Evolutionary conservation across 371 early-diverging fungal genomes (phyloP), one percentile per base, ranked within the genome.

Genomic region (Cokeromyces recurvatus): DNA sequence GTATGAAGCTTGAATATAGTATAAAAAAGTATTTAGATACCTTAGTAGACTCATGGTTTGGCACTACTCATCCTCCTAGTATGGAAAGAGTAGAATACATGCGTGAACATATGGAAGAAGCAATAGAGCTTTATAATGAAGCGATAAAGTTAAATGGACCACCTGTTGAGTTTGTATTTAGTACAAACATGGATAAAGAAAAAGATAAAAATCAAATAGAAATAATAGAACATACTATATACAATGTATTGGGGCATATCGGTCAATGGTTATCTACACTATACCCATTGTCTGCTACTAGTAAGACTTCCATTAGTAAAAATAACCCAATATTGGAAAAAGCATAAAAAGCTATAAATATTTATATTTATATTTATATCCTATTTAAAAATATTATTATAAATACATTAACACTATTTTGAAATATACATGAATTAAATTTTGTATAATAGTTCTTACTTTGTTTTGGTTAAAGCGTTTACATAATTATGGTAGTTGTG

Each of bases 21-120:
- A 59, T 61, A 4, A 40, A 40, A 10, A 57, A 59, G 12, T 60
- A 64, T 37, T 25, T 75, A 2, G 59, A 59, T 2, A 41, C 50
- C 1, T 25, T 75, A 0, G 39, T 71, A 1, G 37, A 46, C 14
- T 47, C 57, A 8, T 75, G 75, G 75, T 75, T 75, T 67, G 75
- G 75, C 14, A 64, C 69, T 0, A 71, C 48, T 15, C 75, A 75
- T 56, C 75, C 75, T 10, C 75, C 75, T 2, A 71, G 51, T 22
- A n/a, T 41, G 14, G 75, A 75, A 36, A 55, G 75, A 9, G 29
- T 75, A 2, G 61, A 62, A 8, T 71, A 75, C n/a, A 68, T 75
- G 67, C 58, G 38, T 8, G 64, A 64, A 21, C 38, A 75, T 44
- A 58, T 75, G 60, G 62, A 66, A 10, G 69, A 60, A 48, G 75